A percentile compares a stretch with the other conserved stretches of the same genome.
phyloP scores from a whole-genome alignment of 306 rosid genomes.

The Pterocarpus santalinus region DNA sequence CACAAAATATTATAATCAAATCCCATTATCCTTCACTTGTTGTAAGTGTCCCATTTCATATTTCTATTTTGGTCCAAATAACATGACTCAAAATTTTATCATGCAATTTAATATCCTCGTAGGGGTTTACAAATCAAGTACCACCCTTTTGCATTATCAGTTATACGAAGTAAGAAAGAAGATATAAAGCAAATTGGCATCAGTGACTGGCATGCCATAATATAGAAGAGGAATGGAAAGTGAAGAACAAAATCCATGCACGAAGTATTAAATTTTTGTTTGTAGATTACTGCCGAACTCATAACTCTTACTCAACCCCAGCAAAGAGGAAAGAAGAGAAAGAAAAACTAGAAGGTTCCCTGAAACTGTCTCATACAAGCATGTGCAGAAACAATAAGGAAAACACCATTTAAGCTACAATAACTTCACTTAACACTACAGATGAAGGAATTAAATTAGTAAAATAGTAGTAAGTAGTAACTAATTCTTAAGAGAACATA shows the following conservation, averaged over 20 bases:
- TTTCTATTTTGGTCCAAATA: no score
- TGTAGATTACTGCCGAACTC: not conserved
- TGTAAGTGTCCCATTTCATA: no score
- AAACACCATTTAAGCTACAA: slow-evolving; percentile 35
- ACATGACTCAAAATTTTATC: no score
- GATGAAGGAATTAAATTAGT: slow-evolving; percentile 35
- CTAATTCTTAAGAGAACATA: slow-evolving; percentile 38
- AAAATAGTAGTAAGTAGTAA: not conserved
- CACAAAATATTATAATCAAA: no score
- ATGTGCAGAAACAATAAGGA: not conserved
- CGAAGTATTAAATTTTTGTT: not conserved
- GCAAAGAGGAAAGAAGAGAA: not conserved
- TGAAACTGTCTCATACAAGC: not conserved
- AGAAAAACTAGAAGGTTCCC: not conserved
- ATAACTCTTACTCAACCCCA: not conserved
- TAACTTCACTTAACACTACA: slow-evolving; percentile 37
- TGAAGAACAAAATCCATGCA: not conserved
- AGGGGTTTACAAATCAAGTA: no score
- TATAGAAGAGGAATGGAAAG: no score
- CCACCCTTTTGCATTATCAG: no score
- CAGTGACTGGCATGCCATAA: no score
- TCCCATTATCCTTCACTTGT: no score
- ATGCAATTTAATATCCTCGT: no score
- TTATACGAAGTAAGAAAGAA: no score
- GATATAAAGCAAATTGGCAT: no score